Evolutionary conservation across 768 basidiomycete species (phyloP).

Genomic region (Lyophyllum shimeji): DNA sequence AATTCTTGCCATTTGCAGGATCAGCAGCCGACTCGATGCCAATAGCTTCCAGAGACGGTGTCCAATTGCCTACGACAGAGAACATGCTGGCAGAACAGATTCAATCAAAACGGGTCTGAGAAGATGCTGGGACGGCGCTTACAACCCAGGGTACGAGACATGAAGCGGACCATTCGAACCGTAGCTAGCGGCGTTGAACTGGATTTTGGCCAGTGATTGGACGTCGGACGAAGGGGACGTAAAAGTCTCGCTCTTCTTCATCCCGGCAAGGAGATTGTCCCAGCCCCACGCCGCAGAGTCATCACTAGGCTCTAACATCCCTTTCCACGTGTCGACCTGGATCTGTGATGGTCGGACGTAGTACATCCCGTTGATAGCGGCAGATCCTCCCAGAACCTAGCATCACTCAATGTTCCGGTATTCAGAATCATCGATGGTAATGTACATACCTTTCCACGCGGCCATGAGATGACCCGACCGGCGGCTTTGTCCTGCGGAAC

Average conservation of each 20-base stretch:
- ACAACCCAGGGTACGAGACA: slow-evolving; percentile 23
- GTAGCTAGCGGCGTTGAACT: slow-evolving; percentile 39
- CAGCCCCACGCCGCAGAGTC: slow-evolving; percentile 39
- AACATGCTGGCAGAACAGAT: slow-evolving; percentile 37
- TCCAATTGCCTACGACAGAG: slow-evolving; percentile 56
- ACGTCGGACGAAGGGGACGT: slow-evolving; percentile 41
- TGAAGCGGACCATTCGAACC: slow-evolving; percentile 46
- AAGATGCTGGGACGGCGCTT: neutral
- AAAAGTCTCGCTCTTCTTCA: slow-evolving; percentile 53
- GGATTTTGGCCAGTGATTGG: slow-evolving; percentile 36
- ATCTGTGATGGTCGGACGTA: slow-evolving; percentile 50
- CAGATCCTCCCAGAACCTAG: slow-evolving; percentile 64
- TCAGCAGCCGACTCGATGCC: slow-evolving; percentile 42
- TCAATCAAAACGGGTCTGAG: slow-evolving; percentile 34
- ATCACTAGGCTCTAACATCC: slow-evolving; percentile 33
- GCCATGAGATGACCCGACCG: slow-evolving; percentile 49
- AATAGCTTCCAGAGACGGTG: slow-evolving; percentile 40
- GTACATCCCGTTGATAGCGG: slow-evolving; percentile 73
- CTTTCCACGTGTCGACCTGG: slow-evolving; percentile 44
- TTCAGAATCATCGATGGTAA: neutral
- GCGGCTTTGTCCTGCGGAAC: slow-evolving; percentile 43
- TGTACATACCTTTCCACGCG: slow-evolving; percentile 53
- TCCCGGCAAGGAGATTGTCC: slow-evolving; percentile 38
- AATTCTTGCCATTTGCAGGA: slow-evolving; percentile 46
- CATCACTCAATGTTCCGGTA: neutral